A percentile compares a stretch with the other conserved stretches of the same genome.
phyloP scores from a whole-genome alignment of 2,329 filamentous ascomycete species.

The Claviceps purpurea region DNA sequence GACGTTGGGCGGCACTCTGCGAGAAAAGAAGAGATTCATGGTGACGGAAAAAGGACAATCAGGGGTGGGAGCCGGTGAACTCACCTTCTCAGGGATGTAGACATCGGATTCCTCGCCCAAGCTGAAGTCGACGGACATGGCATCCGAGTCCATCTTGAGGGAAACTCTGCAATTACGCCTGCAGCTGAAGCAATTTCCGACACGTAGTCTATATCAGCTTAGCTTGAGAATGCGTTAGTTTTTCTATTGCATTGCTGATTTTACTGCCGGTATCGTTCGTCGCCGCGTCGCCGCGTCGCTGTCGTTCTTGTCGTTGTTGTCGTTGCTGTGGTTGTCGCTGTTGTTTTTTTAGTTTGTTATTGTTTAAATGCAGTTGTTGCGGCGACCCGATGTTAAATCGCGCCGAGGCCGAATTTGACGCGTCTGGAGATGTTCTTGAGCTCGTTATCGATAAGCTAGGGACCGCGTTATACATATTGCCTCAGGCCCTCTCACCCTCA shows the following conservation, averaged over 20 bases:
- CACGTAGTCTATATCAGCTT: background rate
- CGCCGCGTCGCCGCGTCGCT: conserved; percentile 9
- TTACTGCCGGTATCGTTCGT: conserved; percentile 13
- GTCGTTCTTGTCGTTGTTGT: conserved; percentile 8
- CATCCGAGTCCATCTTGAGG: conserved; percentile 40
- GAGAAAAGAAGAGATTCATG: too few relatives aligned
- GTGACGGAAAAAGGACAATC: too few relatives aligned
- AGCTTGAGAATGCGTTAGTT: conserved; percentile 9
- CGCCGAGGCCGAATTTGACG: conserved; percentile 15
- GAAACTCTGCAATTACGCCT: background rate
- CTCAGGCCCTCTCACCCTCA: too few relatives aligned
- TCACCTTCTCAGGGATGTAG: conserved; percentile 26
- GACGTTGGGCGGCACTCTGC: too few relatives aligned
- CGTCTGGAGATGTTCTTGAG: background rate
- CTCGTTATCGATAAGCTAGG: background rate
- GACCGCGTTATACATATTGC: background rate
- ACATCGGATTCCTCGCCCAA: conserved; percentile 28
- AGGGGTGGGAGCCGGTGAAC: conserved; percentile 3
- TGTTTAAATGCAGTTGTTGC: conserved; percentile 2
- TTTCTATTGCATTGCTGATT: conserved; percentile 13
- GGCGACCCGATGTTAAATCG: background rate
- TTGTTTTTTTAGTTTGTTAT: conserved; percentile 14
- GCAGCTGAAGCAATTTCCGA: background rate
- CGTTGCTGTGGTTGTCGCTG: conserved; percentile 12
- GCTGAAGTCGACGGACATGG: conserved; percentile 35